Evolutionary conservation across 192 early-diverging fungal species (phyloP), one percentile per base, ranked within the genome.

Genomic region (Coemansia sp.): DNA sequence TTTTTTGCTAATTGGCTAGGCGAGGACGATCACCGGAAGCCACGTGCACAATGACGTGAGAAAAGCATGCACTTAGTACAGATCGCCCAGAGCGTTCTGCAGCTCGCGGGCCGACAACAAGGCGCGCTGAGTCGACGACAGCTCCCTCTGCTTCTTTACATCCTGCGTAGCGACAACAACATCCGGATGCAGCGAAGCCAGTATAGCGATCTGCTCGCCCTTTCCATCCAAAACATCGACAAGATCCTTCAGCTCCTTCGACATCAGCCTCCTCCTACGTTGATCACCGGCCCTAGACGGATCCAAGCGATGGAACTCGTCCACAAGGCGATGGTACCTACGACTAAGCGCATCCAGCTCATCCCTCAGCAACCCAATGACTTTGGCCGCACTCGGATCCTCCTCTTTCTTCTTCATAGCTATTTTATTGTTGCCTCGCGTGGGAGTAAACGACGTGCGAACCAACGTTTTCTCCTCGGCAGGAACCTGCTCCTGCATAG

Each of bases 141-240:
- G 6, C 8, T 51, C 20, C 49, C 22, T 27, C 27, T 9, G 20
- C 5, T 59, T 27, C 38, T 31, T 16, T 8, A 15, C 34, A 40
- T 40, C 61, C 27, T 34, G 3, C 29, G 0, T 42, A 1, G 10
- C 12, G 24, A 24, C 27, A 20, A 24, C 27, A 20, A 63, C 63
- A 20, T n/a, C 59, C 4, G 76, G 81, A 22, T 84, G 81, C 67
- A 84, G 63, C 2, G 44, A 68, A 10, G 76, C 73, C 5, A 84
- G 51, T 43, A 79, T 71, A 3, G 81, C 67, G 33, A 85, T 85
- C 72, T 85, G 83, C 78, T 85, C 83, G 62, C 78, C 78, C 72
- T 85, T 85, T 38, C 77, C 78, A 24, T 85, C 78, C 27, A 85
- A 44, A 49, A 85, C 54, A 40, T 85, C 83, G 12, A 85, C 83